These are phyloP conservation scores for Alternaria tenuissima DNA, from an alignment of 2,329 filamentous ascomycete species.

Conservation along the genomic window DNA sequence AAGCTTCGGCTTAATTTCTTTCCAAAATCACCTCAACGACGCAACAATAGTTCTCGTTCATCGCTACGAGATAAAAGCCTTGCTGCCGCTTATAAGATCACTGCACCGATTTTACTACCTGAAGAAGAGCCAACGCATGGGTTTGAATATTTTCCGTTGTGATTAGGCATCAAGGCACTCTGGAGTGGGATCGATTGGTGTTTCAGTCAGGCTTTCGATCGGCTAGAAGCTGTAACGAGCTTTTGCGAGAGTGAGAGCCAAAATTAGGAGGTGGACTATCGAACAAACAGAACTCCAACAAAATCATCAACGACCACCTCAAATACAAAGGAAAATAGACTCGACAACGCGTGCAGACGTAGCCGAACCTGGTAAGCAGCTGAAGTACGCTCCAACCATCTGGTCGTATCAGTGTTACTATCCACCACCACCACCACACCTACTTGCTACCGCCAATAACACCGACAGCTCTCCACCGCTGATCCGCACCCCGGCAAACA, in stretches of 20 bases:
- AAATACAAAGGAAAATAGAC: background rate
- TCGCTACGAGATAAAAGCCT: slow-evolving; percentile 1
- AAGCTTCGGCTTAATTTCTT: slow-evolving; percentile 11
- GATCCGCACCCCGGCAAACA: slow-evolving; percentile 27
- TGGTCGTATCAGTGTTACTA: background rate
- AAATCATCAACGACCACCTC: no score
- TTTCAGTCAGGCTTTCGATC: background rate
- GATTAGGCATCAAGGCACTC: background rate
- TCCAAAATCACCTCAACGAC: slow-evolving; percentile 8
- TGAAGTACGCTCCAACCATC: background rate
- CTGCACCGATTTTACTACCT: background rate
- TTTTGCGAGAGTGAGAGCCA: background rate
- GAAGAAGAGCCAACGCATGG: background rate
- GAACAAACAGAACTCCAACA: background rate
- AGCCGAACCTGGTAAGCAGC: no score
- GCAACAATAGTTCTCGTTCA: background rate
- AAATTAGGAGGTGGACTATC: background rate
- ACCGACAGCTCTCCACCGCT: slow-evolving; percentile 31
- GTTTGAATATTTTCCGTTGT: slow-evolving; percentile 8
- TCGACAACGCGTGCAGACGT: no score
- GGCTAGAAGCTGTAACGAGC: background rate
- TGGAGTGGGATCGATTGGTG: slow-evolving; percentile 12
- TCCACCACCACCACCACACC: background rate
- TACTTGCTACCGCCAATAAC: slow-evolving; percentile 25
- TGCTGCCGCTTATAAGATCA: slow-evolving; percentile 4